Conservation (phyloP, 108 stramenopile genomes). For the Aurantiochytrium sp. region DNA sequence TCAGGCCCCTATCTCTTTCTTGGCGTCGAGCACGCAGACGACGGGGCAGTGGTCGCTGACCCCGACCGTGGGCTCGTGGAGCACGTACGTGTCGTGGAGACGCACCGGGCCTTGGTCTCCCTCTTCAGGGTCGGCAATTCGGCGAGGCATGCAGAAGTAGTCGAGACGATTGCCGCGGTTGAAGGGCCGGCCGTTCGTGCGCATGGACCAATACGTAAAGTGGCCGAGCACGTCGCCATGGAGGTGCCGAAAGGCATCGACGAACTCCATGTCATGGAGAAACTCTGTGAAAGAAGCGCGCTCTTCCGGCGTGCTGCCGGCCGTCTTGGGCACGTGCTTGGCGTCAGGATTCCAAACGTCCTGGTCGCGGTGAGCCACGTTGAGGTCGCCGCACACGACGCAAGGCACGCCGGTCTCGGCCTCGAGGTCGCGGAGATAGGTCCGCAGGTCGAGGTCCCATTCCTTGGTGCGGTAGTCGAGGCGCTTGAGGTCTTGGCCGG, state of each 20-base stretch:
- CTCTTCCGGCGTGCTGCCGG: not conserved
- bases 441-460: conserved; percentile 79
- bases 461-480: conserved; percentile 81
- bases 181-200: not conserved
- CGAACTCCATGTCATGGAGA: not conserved
- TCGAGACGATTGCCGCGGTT: conserved; percentile 11
- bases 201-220: not conserved
- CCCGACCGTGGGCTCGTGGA: not conserved
- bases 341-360: not conserved
- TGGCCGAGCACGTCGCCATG: not conserved
- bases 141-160: not conserved
- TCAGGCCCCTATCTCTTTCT: no score
- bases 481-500: conserved; percentile 86
- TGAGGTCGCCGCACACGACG: conserved; percentile 8
- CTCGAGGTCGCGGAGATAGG: not conserved
- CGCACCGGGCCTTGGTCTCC: not conserved
- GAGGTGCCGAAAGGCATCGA: not conserved
- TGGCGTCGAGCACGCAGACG: not conserved
- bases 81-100: not conserved
- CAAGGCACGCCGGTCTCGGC: not conserved
- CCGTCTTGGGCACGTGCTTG: conserved; percentile 5
- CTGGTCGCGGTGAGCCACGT: not conserved
- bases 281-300: not conserved
- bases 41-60: conserved; percentile 20
- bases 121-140: not conserved